A percentile compares a stretch with the other conserved stretches of the same genome.
Evolutionary conservation across 371 early-diverging fungal species (phyloP).

Genomic region (Lichtheimia ramosa): DNA sequence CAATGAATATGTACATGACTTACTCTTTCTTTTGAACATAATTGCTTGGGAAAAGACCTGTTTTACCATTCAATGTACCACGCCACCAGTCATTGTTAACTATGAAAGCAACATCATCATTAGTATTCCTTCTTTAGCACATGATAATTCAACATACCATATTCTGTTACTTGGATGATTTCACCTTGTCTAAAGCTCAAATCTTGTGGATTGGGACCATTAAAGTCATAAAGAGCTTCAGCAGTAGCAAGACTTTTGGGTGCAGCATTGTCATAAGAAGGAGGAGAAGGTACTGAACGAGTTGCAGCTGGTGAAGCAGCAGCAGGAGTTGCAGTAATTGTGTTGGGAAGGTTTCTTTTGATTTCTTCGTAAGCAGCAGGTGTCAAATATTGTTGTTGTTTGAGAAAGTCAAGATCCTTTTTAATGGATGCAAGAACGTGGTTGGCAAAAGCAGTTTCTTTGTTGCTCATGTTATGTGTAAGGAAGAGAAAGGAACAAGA

Average conservation of each 20-base stretch:
- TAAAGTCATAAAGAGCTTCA: constrained; percentile 30
- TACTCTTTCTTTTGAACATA: constrained; percentile 19
- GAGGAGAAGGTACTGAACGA: neutral
- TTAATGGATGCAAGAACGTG: constrained; percentile 28
- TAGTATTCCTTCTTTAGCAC: neutral
- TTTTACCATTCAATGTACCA: constrained; percentile 23
- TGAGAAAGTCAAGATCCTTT: constrained; percentile 27
- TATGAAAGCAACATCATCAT: constrained; percentile 4
- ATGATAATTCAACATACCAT: constrained; percentile 9
- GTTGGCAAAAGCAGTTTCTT: constrained; percentile 18
- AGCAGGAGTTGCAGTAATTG: neutral
- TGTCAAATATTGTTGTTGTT: constrained; percentile 21
- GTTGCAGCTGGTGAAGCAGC: neutral
- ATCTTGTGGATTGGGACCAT: constrained; percentile 25
- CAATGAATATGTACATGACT: constrained; percentile 9
- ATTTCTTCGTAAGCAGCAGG: constrained; percentile 26
- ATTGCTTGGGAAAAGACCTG: constrained; percentile 35
- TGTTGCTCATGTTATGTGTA: constrained; percentile 9
- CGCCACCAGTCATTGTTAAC: constrained; percentile 44
- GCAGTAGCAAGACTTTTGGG: constrained; percentile 13
- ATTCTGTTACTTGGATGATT: constrained; percentile 18
- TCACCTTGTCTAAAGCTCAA: constrained; percentile 20
- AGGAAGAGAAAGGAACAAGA: neutral
- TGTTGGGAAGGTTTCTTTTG: constrained; percentile 16
- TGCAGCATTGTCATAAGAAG: constrained; percentile 4